A percentile compares a stretch with the other conserved stretches of the same genome.
These are phyloP conservation scores for Bullera alba DNA, from an alignment of 768 basidiomycete species.

Conservation along the genomic window DNA sequence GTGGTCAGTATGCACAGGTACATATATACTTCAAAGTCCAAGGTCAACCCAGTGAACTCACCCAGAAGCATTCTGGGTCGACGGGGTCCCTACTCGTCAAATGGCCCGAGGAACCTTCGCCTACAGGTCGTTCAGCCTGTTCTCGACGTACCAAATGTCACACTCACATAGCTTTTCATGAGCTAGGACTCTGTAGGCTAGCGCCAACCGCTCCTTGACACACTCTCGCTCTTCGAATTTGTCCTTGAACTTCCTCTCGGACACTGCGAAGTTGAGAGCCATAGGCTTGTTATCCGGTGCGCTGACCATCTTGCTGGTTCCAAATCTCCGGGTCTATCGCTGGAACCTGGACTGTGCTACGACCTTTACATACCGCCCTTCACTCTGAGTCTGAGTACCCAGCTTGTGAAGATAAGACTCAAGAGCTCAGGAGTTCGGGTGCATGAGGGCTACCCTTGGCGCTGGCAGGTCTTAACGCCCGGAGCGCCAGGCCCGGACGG, in stretches of 20 bases:
- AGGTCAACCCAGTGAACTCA: not conserved
- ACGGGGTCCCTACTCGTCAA: conserved; percentile 23
- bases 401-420: no score
- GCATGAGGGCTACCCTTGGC: no score
- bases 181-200: conserved; percentile 12
- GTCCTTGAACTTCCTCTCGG: conserved; percentile 8
- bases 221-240: conserved; percentile 12
- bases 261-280: not conserved
- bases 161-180: conserved; percentile 14
- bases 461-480: no score
- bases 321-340: no score
- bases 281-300: no score
- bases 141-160: not conserved
- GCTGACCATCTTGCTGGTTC: no score
- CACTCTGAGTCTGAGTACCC: no score
- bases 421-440: no score
- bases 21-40: not conserved
- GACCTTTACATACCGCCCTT: no score
- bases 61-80: conserved; percentile 24
- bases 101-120: conserved; percentile 26
- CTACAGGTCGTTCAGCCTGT: not conserved
- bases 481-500: no score
- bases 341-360: no score
- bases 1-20: not conserved
- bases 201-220: conserved; percentile 14